Evolutionary conservation across 345 rosid genomes (phyloP), one percentile per base, ranked within the genome.

Genomic region (Rhodamnia rubescens): DNA sequence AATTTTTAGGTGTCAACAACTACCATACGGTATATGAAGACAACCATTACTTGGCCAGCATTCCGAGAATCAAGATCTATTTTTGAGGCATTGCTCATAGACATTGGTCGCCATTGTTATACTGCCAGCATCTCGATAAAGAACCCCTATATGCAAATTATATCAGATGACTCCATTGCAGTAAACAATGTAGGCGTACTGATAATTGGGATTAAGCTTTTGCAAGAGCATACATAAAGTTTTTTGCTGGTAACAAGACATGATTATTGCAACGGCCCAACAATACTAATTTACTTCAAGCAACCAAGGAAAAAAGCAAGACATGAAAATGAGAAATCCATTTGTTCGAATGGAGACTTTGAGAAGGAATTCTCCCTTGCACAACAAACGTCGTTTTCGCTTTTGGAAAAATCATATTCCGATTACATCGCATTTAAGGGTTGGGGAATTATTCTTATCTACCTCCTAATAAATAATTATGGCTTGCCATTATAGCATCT

Each of bases 11-110:
- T n/a, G n/a, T n/a, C n/a, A n/a, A n/a, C n/a, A n/a, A 64, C 44
- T 32, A 64, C 44, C 75, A 32, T 7, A 57, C 84, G n/a, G 12
- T 10, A 22, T 53, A 51, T 40, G 36, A 32, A 52, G 44, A 64
- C 75, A 64, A 64, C 8, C 44, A 64, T 69, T 89, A 97, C 99
- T 97, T 98, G 99, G 91, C 99, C 99, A 52, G 99, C 99, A 92
- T 96, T 98, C 88, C 99, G 99, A 90, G 99, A 98, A 94, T 96
- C 99, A 51, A 96, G 99, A 92, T 98, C 99, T 92, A 98, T 95
- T 90, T 47, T 95, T 94, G 16, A 98, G 99, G 93, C 99, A 96
- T 86, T 96, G 95, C 93, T 96, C 99, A 91, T 98, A 96, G 58
- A 98, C 98, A 86, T 89, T 91, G 84, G 96, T 90, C 44, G 98